Evolutionary conservation across 2,329 filamentous ascomycete species (phyloP).

Genomic region (Neocatenulostroma microsporum): DNA sequence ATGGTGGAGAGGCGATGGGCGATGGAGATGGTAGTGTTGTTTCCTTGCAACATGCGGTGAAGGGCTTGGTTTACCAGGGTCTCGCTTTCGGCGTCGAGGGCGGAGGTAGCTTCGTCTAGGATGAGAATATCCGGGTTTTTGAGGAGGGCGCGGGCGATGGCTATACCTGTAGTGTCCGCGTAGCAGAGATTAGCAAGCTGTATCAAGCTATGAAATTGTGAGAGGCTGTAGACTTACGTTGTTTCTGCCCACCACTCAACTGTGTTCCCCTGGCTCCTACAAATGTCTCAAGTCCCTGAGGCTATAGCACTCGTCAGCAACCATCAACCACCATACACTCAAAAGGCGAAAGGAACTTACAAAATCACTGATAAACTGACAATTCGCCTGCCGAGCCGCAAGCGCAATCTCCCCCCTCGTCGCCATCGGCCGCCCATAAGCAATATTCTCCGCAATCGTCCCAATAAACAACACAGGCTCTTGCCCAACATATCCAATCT

Average conservation of each 20-base stretch:
- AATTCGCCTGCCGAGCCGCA: conserved; percentile 88
- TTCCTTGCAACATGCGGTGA: conserved; percentile 70
- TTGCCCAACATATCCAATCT: conserved; percentile 91
- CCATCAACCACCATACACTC: no score
- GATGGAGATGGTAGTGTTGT: conserved; percentile 79
- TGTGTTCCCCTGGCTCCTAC: conserved; percentile 90
- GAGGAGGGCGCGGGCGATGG: conserved; percentile 83
- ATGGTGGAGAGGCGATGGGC: conserved; percentile 89
- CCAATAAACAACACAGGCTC: conserved; percentile 90
- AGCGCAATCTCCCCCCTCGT: conserved; percentile 71
- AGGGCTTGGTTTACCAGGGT: conserved; percentile 74
- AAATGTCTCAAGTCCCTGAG: conserved; percentile 87
- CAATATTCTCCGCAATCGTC: conserved; percentile 79
- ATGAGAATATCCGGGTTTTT: conserved; percentile 84
- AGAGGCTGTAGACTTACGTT: conserved; percentile 44
- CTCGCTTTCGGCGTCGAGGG: conserved; percentile 66
- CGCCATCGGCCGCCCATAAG: conserved; percentile 78
- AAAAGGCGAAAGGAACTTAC: no score
- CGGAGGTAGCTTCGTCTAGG: conserved; percentile 65
- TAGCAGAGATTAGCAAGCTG: no score
- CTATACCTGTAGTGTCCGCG: conserved; percentile 54
- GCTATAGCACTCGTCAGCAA: no score
- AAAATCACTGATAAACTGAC: conserved; percentile 92
- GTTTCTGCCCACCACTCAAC: conserved; percentile 86
- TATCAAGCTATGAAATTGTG: not conserved